phyloP scores from a whole-genome alignment of 306 rosid genomes.

The Vicia sativa region DNA sequence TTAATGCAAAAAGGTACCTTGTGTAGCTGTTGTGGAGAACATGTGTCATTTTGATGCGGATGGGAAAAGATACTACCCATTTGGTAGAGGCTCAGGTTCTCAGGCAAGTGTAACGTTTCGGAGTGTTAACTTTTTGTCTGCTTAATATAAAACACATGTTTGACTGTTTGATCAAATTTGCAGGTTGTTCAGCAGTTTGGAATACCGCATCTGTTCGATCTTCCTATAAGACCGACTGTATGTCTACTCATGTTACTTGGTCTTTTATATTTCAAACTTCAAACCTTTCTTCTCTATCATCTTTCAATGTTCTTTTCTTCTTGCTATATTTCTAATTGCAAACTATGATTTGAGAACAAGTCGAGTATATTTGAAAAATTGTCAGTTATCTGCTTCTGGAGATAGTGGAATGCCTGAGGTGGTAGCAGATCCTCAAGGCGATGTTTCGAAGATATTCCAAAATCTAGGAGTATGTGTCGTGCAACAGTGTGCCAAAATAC shows the following conservation, averaged over 20 bases:
- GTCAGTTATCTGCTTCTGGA: conserved; percentile 94
- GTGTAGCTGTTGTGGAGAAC: conserved; percentile 97
- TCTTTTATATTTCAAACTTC: conserved; percentile 9
- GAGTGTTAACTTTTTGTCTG: conserved; percentile 19
- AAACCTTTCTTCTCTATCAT: conserved; percentile 11
- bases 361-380: conserved; percentile 18
- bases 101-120: conserved; percentile 57
- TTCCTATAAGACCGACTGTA: conserved; percentile 94
- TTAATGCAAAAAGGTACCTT: conserved; percentile 73
- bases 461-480: conserved; percentile 88
- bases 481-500: conserved; percentile 98
- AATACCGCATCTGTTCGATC: conserved; percentile 94
- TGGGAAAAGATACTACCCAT: conserved; percentile 91
- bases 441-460: conserved; percentile 84
- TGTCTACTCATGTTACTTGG: conserved; percentile 37
- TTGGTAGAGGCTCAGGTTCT: conserved; percentile 95
- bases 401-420: conserved; percentile 97
- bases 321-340: conserved; percentile 20
- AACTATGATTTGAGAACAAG: conserved; percentile 32
- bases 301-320: conserved; percentile 20
- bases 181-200: conserved; percentile 99
- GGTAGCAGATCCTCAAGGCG: conserved; percentile 90
- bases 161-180: conserved; percentile 42
- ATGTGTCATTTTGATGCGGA: conserved; percentile 99
- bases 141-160: neutral